Evolutionary conservation across 2,329 filamentous ascomycete genomes (phyloP), one percentile per base, ranked within the genome.

Genomic region (Scedosporium boydii): DNA sequence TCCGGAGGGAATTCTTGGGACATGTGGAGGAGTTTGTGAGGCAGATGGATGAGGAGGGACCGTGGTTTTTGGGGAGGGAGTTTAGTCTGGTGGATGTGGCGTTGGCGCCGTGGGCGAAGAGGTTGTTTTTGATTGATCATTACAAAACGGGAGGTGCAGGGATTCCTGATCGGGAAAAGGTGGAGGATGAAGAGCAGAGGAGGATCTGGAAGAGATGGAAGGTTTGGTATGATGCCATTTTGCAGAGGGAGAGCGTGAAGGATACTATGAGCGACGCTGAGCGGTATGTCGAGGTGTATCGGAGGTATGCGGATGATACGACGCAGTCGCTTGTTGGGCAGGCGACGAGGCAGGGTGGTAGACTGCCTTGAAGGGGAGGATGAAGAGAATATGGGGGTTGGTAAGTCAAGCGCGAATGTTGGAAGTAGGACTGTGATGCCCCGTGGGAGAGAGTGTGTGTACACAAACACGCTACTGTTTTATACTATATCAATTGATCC

Each of bases 71-170:
- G 1, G 89, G 89, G 1, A 71, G 76, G 1, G 75, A 80, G 46
- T 81, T 90, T n/a, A 81, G 81, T 61, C 73, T 92, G 21, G 83
- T 91, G 14, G 90, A 93, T 71, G 77, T 91, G 26, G 82, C 85
- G 65, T 75, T 92, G 3, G 89, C 86, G 44, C 89, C 89, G 0
- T 93, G 88, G 88, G 85, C 86, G 0, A 82, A 86, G 68, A 78
- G 89, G 14, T 70, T 91, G 21, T 93, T 88, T 77, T 75, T 91
- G 5, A 87, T 93, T 66, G 88, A 93, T 67, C 81, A 90, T 65
- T 93, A 88, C 70, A 93, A 93, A 69, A 69, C 74, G 0, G 82
- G 81, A 0, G 82, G 83, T 0, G 66, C 78, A 2, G 79, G 78
- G 0, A 75, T 84, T 26, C 78, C 80, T 1, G 59, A 69, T 41